phyloP scores from a whole-genome alignment of 2,329 filamentous ascomycete genomes.

The Colletotrichum orchidophilum region DNA sequence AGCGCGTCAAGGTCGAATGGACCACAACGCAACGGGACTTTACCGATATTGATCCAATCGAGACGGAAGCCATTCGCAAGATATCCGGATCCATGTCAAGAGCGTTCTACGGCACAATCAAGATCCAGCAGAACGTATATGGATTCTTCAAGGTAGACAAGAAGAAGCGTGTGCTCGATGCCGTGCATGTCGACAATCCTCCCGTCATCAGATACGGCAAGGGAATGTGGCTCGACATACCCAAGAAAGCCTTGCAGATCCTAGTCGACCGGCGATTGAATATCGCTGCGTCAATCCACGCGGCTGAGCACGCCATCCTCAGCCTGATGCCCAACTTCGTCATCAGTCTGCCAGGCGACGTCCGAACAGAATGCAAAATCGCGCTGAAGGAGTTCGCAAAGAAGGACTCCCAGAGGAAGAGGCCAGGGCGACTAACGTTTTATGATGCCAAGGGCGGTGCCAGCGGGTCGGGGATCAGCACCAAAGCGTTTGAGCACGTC shows the following conservation, averaged over 20 bases:
- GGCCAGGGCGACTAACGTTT: conserved; percentile 89
- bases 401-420: conserved; percentile 75
- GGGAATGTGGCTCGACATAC: conserved; percentile 96
- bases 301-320: conserved; percentile 91
- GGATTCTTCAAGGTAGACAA: conserved; percentile 98
- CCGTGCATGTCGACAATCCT: conserved; percentile 91
- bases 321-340: conserved; percentile 91
- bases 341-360: conserved; percentile 87
- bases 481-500: conserved; percentile 93
- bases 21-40: conserved; percentile 92
- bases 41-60: conserved; percentile 92
- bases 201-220: conserved; percentile 86
- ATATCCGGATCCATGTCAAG: conserved; percentile 70
- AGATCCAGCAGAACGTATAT: conserved; percentile 88
- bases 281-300: conserved; percentile 89
- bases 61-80: conserved; percentile 85
- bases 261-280: conserved; percentile 78
- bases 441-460: conserved; percentile 94
- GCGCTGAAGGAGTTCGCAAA: conserved; percentile 87
- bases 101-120: conserved; percentile 88
- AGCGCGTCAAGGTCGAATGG: conserved; percentile 92
- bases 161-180: conserved; percentile 85
- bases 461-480: conserved; percentile 84
- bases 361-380: conserved; percentile 93
- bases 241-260: conserved; percentile 80